These are phyloP conservation scores for Plantago rigida DNA, from an alignment of 305 asterid genomes.

Conservation along the genomic window DNA sequence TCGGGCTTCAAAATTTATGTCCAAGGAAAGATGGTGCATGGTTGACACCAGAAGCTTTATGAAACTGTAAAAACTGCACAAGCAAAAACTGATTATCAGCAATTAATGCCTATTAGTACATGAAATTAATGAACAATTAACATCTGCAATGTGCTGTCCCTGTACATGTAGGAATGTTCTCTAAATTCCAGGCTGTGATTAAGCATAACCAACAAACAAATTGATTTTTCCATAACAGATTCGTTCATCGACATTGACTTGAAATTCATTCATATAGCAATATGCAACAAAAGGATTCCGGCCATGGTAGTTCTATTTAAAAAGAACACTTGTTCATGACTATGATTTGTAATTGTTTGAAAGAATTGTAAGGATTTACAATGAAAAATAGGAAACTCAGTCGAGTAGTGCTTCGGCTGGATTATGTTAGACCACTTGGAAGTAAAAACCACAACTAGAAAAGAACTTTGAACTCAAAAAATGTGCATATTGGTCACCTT, in stretches of 20 bases:
- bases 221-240: background rate
- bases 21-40: constrained; percentile 4
- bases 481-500: background rate
- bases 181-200: background rate
- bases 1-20: constrained; percentile 3
- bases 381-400: no score
- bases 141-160: constrained; percentile 5
- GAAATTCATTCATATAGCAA: background rate
- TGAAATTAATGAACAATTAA: constrained; percentile 19
- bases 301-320: background rate
- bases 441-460: background rate
- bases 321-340: background rate
- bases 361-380: background rate
- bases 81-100: background rate
- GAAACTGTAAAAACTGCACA: constrained; percentile 21
- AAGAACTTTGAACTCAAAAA: background rate
- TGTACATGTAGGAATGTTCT: constrained; percentile 10
- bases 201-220: background rate
- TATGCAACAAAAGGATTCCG: background rate
- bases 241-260: background rate
- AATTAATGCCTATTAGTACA: constrained; percentile 8
- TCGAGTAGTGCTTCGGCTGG: no score
- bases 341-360: background rate
- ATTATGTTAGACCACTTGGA: no score
- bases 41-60: constrained; percentile 21